Conservation (phyloP, 331 rosid genomes). For the Prunus yedoensis region DNA sequence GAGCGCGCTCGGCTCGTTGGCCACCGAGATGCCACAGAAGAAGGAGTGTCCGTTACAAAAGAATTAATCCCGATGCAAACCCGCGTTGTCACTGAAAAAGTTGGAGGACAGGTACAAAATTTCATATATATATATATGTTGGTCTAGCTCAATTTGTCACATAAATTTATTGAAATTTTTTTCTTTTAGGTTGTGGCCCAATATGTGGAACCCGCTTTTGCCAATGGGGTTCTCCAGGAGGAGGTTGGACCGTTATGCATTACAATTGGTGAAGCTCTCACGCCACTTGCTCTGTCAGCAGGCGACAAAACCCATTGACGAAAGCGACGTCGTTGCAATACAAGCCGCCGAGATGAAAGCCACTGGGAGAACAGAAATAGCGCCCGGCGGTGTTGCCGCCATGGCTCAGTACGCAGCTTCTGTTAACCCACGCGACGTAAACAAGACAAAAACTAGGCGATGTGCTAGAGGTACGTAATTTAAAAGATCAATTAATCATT, state of each 20-base stretch:
- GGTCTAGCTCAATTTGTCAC: no score
- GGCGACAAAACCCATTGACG: conserved; percentile 48
- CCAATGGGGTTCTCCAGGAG: conserved; percentile 25
- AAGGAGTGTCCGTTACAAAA: conserved; percentile 40
- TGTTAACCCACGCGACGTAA: conserved; percentile 26
- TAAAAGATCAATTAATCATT: neutral
- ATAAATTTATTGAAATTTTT: no score
- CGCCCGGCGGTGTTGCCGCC: conserved; percentile 41
- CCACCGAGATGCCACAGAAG: conserved; percentile 23
- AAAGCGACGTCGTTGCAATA: conserved; percentile 44
- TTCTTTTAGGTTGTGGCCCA: conserved; percentile 35
- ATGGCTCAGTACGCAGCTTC: conserved; percentile 51
- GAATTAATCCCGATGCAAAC: conserved; percentile 21
- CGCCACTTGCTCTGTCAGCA: conserved; percentile 31
- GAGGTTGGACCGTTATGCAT: conserved; percentile 37
- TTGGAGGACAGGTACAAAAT: conserved; percentile 36
- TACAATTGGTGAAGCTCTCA: conserved; percentile 62
- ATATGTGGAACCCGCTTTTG: conserved; percentile 49
- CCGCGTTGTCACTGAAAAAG: conserved; percentile 42
- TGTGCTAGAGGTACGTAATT: conserved; percentile 32
- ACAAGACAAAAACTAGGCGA: conserved; percentile 45
- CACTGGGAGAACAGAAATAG: conserved; percentile 23
- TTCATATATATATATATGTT: no score
- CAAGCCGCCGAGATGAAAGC: conserved; percentile 53
- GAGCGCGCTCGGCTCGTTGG: conserved; percentile 22